Evolutionary conservation across 2,329 filamentous ascomycete species (phyloP), one percentile per base, ranked within the genome.

Genomic region (Stagonosporopsis chrysanthemi): DNA sequence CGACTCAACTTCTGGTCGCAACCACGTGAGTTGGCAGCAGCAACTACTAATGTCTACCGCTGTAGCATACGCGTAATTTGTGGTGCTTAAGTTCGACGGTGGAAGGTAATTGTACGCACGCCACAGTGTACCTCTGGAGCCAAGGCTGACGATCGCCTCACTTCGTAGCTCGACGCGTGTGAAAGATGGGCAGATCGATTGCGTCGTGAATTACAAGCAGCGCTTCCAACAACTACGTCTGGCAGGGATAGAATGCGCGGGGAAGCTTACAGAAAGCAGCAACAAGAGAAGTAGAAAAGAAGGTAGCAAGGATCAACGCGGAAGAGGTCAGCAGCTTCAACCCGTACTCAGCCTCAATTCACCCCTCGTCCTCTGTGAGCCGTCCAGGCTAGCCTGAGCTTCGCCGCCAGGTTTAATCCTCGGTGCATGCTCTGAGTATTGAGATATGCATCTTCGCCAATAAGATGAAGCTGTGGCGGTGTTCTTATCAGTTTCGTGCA

Each of bases 401-500:
- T 48, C 48, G 54, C 54, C 43, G 43, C 48, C 48, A 26, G 54
- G 43, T 39, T 52, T 15, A 43, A 35, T 33, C 43, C 48, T 52
- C 48, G 48, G 54, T 57, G 48, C 43, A 57, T 40, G 43, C 38
- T 40, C 36, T 14, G n/a, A 35, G 22, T 52, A 49, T 49, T 31
- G 38, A 28, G 33, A 44, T 14, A 9, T 52, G 31, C 31, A 52
- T 57, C 36, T 39, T 52, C 38, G 23, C 54, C 54, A 57, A 57
- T 57, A 17, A 31, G 26, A 42, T 4, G 31, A 33, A 12, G 43
- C 24, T 52, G 54, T 57, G 54, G 54, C 54, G 39, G 39, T 44
- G 22, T 53, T 42, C 43, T 59, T 60, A 61, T 58, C 56, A 55
- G 59, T 57, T 50, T 36, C 36, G 39, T 53, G 47, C 55, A 58